phyloP scores from a whole-genome alignment of 2,329 filamentous ascomycete genomes.

The Hortaea werneckii region DNA sequence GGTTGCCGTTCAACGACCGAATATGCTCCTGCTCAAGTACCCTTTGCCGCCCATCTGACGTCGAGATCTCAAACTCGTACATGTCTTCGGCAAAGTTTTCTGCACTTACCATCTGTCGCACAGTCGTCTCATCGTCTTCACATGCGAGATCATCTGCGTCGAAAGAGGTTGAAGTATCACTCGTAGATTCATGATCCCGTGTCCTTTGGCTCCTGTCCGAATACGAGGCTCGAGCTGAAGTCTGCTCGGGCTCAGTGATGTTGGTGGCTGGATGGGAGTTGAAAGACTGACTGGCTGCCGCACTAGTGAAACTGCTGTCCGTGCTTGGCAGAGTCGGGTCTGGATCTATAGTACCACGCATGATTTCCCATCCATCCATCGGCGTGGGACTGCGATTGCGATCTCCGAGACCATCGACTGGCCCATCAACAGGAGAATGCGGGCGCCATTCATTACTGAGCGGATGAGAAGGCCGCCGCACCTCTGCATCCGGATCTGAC shows the following conservation, averaged over 20 bases:
- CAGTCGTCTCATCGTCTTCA: conserved; percentile 17
- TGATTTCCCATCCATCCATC: conserved; percentile 61
- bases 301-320: conserved; percentile 72
- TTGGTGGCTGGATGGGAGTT: conserved; percentile 22
- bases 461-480: conserved; percentile 14
- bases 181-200: conserved; percentile 39
- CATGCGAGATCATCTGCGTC: conserved; percentile 38
- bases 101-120: conserved; percentile 6
- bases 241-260: conserved; percentile 23
- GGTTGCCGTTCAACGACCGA: conserved; percentile 19
- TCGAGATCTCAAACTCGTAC: conserved; percentile 17
- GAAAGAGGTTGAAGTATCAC: conserved; percentile 40
- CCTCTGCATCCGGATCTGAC: conserved; percentile 8
- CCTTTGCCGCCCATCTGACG: conserved; percentile 16
- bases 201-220: conserved; percentile 25
- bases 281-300: conserved; percentile 44
- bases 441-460: conserved; percentile 20
- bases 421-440: conserved; percentile 9
- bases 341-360: conserved; percentile 69
- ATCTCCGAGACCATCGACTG: conserved; percentile 70
- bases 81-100: conserved; percentile 20
- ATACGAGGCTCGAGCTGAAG: conserved; percentile 7
- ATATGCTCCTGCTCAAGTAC: conserved; percentile 23
- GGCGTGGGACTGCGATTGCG: conserved; percentile 72
- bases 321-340: conserved; percentile 72